These are phyloP conservation scores for Torrubiella hemipterigena DNA, from an alignment of 2,329 filamentous ascomycete genomes.

Conservation along the genomic window DNA sequence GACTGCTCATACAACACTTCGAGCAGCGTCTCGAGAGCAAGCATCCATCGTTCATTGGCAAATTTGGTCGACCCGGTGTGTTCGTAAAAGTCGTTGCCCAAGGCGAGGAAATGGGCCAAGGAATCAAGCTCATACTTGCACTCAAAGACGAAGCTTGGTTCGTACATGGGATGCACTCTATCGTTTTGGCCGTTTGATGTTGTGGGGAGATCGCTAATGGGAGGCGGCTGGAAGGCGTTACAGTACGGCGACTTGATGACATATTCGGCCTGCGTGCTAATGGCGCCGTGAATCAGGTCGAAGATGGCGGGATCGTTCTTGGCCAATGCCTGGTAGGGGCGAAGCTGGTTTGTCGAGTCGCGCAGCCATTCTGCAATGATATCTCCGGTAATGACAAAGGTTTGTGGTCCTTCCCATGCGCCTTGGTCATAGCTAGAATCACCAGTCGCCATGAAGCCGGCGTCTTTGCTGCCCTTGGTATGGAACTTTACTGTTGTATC, in stretches of 20 bases:
- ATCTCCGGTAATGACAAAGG: slow-evolving; percentile 86
- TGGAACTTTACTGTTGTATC: no score
- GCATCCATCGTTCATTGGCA: slow-evolving; percentile 65
- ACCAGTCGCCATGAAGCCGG: slow-evolving; percentile 20
- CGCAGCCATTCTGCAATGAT: slow-evolving; percentile 90
- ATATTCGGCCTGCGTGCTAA: slow-evolving; percentile 92
- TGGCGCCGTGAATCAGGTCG: slow-evolving; percentile 76
- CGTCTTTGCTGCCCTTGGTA: slow-evolving; percentile 43
- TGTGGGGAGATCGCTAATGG: slow-evolving; percentile 61
- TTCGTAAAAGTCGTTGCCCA: slow-evolving; percentile 78
- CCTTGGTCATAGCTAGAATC: slow-evolving; percentile 31
- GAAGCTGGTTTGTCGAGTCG: slow-evolving; percentile 86
- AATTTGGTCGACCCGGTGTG: slow-evolving; percentile 70
- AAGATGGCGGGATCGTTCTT: slow-evolving; percentile 69
- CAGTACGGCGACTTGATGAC: slow-evolving; percentile 93
- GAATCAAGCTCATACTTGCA: slow-evolving; percentile 99
- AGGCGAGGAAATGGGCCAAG: slow-evolving; percentile 76
- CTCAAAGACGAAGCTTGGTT: slow-evolving; percentile 79
- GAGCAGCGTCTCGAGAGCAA: slow-evolving; percentile 64
- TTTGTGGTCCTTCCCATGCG: slow-evolving; percentile 75
- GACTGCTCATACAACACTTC: slow-evolving; percentile 68
- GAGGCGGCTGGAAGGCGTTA: slow-evolving; percentile 94
- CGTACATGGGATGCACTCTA: slow-evolving; percentile 73
- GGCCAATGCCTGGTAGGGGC: slow-evolving; percentile 77
- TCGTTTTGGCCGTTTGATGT: slow-evolving; percentile 75